Base-by-base conservation (phyloP, 176 grass and related monocot genomes). In the Tillandsia fasciculata region DNA sequence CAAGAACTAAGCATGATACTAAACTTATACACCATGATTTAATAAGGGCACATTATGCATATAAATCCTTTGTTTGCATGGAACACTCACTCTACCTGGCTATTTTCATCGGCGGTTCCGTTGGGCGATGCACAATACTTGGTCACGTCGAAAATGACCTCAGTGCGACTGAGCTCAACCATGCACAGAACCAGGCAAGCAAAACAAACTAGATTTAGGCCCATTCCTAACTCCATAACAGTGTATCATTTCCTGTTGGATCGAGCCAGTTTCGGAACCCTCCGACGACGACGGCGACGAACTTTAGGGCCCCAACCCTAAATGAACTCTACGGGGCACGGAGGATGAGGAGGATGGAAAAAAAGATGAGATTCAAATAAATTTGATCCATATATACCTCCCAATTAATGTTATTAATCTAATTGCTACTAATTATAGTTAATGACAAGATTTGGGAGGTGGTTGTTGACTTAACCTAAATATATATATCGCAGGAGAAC, bases 141-240 rank as follows among this genome's bases (percentile, higher is more conserved):
- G 1, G 71, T 79, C 26, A 74, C 76, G 23, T 79, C 71, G 15
- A 84, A 84, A 42, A 79, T 20, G 28, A 8, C 48, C 20, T 50
- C 2, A 9, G 20, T 53, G 14, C 63, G 70, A 56, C 9, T 24
- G 56, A 53, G 28, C 12, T 18, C 20, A 17, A 18, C 54, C 54
- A 59, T 59, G 54, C 54, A 59, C 54, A 59, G 1, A 7, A 59
- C 15, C 54, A 59, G 8, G 54, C 54, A 59, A 59, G 54, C 15
- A 59, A 59, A 18, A 18, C 54, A 59, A 20, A 15, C 54, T 59
- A 22, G 54, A 1, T 59, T 59, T 7, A 59, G 15, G 54, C n/a
- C 54, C 2, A 59, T 15, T 59, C 15, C 20, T 59, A 15, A 59
- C 6, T 14, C 54, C 54, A 59, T 56, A n/a, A n/a, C 53, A 14